phyloP scores from a whole-genome alignment of 768 basidiomycete genomes.

The Brasilioporus rufonigricans region DNA sequence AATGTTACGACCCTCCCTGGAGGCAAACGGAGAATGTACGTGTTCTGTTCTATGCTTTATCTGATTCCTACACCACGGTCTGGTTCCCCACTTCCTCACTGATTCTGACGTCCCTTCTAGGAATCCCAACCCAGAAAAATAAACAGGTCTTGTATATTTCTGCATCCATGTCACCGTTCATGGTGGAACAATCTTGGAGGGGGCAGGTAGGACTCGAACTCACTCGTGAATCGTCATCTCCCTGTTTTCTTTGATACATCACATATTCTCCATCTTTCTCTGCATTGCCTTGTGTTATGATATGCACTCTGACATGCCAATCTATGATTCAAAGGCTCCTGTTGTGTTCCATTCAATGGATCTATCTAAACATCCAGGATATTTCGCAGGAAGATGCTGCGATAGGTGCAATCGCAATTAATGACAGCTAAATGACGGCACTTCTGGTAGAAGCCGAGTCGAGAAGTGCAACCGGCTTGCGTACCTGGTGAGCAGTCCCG shows the following conservation, averaged over 20 bases:
- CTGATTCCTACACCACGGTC: conserved; percentile 72
- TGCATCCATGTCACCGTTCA: conserved; percentile 9
- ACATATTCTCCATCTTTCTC: conserved; percentile 7
- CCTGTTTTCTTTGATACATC: conserved; percentile 10
- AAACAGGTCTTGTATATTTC: conserved; percentile 5
- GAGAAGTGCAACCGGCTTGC: too few species aligned
- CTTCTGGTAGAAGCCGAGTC: too few species aligned
- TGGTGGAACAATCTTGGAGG: conserved; percentile 18
- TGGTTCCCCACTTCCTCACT: conserved; percentile 56
- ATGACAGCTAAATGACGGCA: too few species aligned
- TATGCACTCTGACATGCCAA: conserved; percentile 26
- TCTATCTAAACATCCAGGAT: not conserved
- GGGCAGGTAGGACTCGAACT: conserved; percentile 2
- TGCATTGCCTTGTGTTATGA: conserved; percentile 16
- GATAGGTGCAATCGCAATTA: not conserved
- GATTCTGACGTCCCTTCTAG: conserved; percentile 9
- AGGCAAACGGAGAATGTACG: conserved; percentile 96
- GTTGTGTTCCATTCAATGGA: not conserved
- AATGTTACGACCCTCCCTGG: conserved; percentile 89
- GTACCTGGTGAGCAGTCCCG: too few species aligned
- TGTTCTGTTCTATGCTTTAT: conserved; percentile 32
- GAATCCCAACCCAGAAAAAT: conserved; percentile 33
- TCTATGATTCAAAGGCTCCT: conserved; percentile 5
- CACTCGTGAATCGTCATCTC: not conserved
- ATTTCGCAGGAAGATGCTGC: not conserved